Percentiles rank a stretch among this genome's conserved stretches.
Evolutionary conservation across 257 asterid species (phyloP).

Genomic region (Gentiana macrophylla): DNA sequence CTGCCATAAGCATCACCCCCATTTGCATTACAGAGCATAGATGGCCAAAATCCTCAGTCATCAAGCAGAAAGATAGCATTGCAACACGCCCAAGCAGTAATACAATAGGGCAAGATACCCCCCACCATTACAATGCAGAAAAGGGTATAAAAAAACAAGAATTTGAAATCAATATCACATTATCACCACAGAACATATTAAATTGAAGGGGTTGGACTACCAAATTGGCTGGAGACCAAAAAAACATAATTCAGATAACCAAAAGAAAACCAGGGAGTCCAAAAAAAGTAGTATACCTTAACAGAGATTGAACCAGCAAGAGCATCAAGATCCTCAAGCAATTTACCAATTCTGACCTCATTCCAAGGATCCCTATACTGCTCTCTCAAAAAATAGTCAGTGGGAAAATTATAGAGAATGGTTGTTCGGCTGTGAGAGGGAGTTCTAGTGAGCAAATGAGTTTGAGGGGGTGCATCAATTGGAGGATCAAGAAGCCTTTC

Average conservation of each 20-base stretch:
- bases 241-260: background rate
- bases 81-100: too few species aligned
- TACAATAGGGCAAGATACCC: too few species aligned
- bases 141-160: too few species aligned
- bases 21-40: too few species aligned
- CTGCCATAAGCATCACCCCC: too few species aligned
- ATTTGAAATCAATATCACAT: too few species aligned
- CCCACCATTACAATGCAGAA: too few species aligned
- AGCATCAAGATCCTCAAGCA: constrained; percentile 99
- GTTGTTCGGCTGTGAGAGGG: constrained; percentile 65
- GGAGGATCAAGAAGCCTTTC: constrained; percentile 94
- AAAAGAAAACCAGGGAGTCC: background rate
- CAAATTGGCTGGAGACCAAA: too few species aligned
- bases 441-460: constrained; percentile 46
- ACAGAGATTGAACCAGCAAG: constrained; percentile 92
- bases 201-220: too few species aligned
- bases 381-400: constrained; percentile 67
- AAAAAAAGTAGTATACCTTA: constrained; percentile 32
- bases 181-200: too few species aligned
- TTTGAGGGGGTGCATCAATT: constrained; percentile 93
- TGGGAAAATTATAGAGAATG: constrained; percentile 59
- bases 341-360: constrained; percentile 88
- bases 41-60: too few species aligned
- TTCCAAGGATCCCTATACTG: constrained; percentile 98
- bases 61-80: too few species aligned